These are phyloP conservation scores for Saxispiralis lemnorum DNA, from an alignment of 495 filamentous ascomycete species.

Conservation along the genomic window DNA sequence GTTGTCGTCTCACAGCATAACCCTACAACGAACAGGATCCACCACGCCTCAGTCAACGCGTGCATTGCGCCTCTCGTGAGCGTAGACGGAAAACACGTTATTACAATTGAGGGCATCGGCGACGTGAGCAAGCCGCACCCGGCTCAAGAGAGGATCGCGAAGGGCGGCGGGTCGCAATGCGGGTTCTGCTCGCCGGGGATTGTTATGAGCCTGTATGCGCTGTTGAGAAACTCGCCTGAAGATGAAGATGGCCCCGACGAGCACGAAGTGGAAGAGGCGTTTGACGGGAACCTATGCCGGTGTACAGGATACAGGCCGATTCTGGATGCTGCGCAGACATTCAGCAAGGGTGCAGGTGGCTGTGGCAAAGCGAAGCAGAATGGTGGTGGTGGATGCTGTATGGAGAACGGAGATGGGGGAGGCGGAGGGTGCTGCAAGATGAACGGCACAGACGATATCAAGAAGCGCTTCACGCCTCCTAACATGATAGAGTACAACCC, in stretches of 20 bases:
- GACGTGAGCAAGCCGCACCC: constrained; percentile 76
- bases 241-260: constrained; percentile 37
- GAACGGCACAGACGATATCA: constrained; percentile 26
- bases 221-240: constrained; percentile 48
- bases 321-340: constrained; percentile 73
- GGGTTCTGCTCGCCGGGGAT: constrained; percentile 94
- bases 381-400: constrained; percentile 49
- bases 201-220: constrained; percentile 83
- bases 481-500: constrained; percentile 87
- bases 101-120: constrained; percentile 95
- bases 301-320: constrained; percentile 94
- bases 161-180: constrained; percentile 45
- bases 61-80: constrained; percentile 84
- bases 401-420: constrained; percentile 38
- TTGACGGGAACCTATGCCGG: constrained; percentile 89
- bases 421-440: constrained; percentile 36
- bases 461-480: constrained; percentile 59
- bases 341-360: constrained; percentile 29
- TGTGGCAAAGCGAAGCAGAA: constrained; percentile 44
- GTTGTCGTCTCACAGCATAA: constrained; percentile 89
- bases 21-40: constrained; percentile 73
- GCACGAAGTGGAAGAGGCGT: constrained; percentile 69
- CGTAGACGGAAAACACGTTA: constrained; percentile 94
- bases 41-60: constrained; percentile 85
- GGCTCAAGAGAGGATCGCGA: constrained; percentile 77